phyloP scores from a whole-genome alignment of 139 green algal genomes.

The Auxenochlorella pyrenoidosa region DNA sequence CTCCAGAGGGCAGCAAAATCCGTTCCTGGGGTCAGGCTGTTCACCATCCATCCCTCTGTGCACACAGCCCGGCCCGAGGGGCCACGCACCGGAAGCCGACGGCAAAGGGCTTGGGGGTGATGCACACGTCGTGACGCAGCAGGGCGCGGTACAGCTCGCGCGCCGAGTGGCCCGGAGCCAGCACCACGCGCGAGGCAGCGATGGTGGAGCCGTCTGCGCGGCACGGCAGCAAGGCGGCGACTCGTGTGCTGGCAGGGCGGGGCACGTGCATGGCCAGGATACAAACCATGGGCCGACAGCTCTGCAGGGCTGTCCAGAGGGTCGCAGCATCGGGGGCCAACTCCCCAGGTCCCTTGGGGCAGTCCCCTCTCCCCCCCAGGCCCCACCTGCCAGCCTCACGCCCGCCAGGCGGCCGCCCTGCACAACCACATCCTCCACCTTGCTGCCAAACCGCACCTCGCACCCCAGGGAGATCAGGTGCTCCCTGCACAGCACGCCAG shows the following conservation, averaged over 20 bases:
- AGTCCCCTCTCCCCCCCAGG: no score
- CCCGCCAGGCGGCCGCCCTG: conserved; percentile 45
- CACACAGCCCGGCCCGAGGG: no score
- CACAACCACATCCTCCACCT: conserved; percentile 67
- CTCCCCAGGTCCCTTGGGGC: no score
- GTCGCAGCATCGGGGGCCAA: no score
- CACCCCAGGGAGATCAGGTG: conserved; percentile 60
- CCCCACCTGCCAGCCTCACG: conserved; percentile 59
- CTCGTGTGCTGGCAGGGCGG: no score
- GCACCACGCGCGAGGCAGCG: conserved; percentile 57
- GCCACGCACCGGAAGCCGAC: conserved; percentile 74
- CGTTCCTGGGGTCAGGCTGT: no score
- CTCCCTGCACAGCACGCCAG: not conserved
- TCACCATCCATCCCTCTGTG: no score
- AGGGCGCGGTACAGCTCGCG: conserved; percentile 71
- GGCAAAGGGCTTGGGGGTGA: conserved; percentile 83
- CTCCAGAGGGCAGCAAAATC: not conserved
- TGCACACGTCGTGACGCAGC: conserved; percentile 51
- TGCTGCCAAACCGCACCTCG: conserved; percentile 73
- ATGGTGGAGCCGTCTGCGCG: conserved; percentile 59
- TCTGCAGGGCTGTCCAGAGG: no score
- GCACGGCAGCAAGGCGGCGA: no score
- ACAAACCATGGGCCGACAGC: no score
- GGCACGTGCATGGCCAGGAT: no score
- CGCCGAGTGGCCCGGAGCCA: conserved; percentile 76